phyloP scores from a whole-genome alignment of 257 asterid species.

The Penstemon eatonii region DNA sequence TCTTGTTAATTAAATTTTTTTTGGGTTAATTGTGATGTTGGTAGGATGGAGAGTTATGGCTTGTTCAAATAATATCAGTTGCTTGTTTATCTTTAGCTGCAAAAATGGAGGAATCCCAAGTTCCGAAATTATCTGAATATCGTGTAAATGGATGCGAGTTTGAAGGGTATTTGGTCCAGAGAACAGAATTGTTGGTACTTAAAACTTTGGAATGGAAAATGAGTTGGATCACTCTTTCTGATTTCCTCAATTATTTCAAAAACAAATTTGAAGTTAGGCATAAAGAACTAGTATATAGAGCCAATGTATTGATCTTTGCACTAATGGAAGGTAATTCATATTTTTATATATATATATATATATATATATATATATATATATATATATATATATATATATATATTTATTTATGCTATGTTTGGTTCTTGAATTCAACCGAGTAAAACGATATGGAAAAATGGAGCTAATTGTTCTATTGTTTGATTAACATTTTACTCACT shows the following conservation, averaged over 20 bases:
- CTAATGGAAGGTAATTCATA: conserved; percentile 38
- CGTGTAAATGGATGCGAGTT: conserved; percentile 39
- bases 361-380: too few relatives aligned
- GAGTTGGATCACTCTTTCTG: conserved; percentile 46
- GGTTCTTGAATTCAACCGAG: too few relatives aligned
- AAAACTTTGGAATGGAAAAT: conserved; percentile 54
- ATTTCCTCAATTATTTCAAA: conserved; percentile 45
- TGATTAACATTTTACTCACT: too few relatives aligned
- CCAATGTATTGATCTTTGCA: conserved; percentile 36
- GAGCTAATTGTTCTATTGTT: too few relatives aligned
- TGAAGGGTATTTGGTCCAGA: conserved; percentile 36
- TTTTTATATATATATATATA: too few relatives aligned
- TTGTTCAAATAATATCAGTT: conserved; percentile 43
- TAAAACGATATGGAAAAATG: too few relatives aligned
- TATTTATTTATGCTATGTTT: neutral
- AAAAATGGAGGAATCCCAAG: conserved; percentile 55
- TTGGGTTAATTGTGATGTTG: conserved; percentile 19
- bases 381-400: too few relatives aligned
- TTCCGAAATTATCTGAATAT: conserved; percentile 45
- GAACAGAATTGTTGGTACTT: conserved; percentile 49
- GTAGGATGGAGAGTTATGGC: conserved; percentile 50
- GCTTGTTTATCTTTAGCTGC: conserved; percentile 67
- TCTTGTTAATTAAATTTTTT: neutral
- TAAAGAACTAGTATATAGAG: conserved; percentile 30
- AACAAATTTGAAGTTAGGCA: conserved; percentile 31